These are phyloP conservation scores for Pleurotus giganteus DNA, from an alignment of 768 basidiomycete genomes.

Conservation along the genomic window DNA sequence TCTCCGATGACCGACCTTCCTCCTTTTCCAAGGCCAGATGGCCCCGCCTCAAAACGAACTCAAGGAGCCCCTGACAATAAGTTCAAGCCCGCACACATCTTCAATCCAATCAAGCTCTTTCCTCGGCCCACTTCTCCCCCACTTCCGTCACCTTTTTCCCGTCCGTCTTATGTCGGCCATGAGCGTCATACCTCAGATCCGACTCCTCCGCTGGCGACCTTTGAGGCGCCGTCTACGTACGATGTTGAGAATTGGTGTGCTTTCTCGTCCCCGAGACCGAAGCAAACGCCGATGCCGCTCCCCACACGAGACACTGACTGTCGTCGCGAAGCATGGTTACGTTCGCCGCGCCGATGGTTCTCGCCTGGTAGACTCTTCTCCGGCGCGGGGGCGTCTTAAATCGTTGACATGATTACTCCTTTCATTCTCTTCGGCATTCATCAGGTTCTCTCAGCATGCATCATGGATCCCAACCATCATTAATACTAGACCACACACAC, in stretches of 20 bases:
- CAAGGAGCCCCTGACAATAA: conserved; percentile 16
- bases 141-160: conserved; percentile 39
- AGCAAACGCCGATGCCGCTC: conserved; percentile 18
- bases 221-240: conserved; percentile 6
- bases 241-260: conserved; percentile 7
- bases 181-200: conserved; percentile 27
- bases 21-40: conserved; percentile 35
- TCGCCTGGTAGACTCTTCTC: conserved; percentile 50
- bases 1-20: conserved; percentile 38
- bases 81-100: conserved; percentile 34
- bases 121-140: conserved; percentile 49
- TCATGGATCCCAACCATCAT: not conserved
- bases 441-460: not conserved
- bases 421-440: not conserved
- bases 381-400: conserved; percentile 34
- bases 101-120: conserved; percentile 46
- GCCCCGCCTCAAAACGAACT: conserved; percentile 20
- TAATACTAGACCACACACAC: no score
- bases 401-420: conserved; percentile 1
- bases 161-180: conserved; percentile 25
- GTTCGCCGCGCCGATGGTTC: conserved; percentile 53
- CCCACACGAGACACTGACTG: conserved; percentile 26
- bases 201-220: conserved; percentile 27
- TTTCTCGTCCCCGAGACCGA: conserved; percentile 27
- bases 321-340: conserved; percentile 27